These are phyloP conservation scores for Aurinia saxatilis DNA, from an alignment of 345 rosid genomes.

Conservation along the genomic window DNA sequence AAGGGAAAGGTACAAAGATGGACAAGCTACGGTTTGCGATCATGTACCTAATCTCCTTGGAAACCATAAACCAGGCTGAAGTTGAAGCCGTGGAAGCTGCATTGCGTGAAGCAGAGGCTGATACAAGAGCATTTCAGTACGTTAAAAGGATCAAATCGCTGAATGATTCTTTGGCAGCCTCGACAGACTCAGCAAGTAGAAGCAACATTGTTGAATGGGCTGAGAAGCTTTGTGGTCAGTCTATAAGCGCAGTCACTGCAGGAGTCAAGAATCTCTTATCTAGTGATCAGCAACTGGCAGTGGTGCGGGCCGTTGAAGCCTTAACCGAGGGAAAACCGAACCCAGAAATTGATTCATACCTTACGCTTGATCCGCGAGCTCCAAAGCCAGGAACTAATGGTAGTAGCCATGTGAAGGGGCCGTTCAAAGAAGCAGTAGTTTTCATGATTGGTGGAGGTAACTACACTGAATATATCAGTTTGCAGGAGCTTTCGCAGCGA, in stretches of 20 bases:
- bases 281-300: constrained; percentile 61
- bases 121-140: constrained; percentile 65
- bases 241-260: constrained; percentile 71
- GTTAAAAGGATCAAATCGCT: constrained; percentile 77
- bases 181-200: constrained; percentile 68
- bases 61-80: constrained; percentile 59
- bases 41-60: constrained; percentile 59
- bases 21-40: constrained; percentile 83
- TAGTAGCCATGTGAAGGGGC: constrained; percentile 54
- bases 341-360: constrained; percentile 67
- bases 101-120: constrained; percentile 62
- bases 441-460: constrained; percentile 93
- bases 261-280: constrained; percentile 79
- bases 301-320: constrained; percentile 69
- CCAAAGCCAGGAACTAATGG: constrained; percentile 55
- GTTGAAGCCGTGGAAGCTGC: constrained; percentile 69
- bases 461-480: constrained; percentile 68
- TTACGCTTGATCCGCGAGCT: constrained; percentile 65
- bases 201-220: constrained; percentile 90
- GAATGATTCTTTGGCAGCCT: constrained; percentile 66
- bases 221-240: constrained; percentile 76
- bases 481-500: too few species aligned
- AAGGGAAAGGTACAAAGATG: constrained; percentile 64
- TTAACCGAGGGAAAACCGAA: constrained; percentile 73
- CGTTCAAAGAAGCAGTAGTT: constrained; percentile 75